A percentile compares a stretch with the other conserved stretches of the same genome.
Conservation (phyloP, 371 early-diverging fungal genomes). For the Mucor indicus region DNA sequence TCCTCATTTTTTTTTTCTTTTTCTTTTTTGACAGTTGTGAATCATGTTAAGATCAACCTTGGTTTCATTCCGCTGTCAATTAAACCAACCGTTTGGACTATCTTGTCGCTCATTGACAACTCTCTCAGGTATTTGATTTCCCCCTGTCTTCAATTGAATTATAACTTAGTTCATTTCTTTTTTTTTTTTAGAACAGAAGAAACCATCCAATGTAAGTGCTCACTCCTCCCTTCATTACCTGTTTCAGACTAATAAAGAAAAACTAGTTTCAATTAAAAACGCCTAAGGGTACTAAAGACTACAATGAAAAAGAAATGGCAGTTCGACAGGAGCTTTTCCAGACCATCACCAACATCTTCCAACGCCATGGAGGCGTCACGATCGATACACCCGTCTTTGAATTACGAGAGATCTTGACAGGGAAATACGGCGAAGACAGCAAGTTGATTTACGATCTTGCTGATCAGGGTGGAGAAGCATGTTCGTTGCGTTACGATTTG, state of each 20-base stretch:
- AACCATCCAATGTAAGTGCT: too few relatives aligned
- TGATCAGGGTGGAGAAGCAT: constrained; percentile 98
- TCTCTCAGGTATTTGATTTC: too few relatives aligned
- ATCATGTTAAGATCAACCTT: too few relatives aligned
- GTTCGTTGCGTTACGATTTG: constrained; percentile 97
- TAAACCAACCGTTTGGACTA: too few relatives aligned
- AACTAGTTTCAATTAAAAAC: constrained; percentile 18
- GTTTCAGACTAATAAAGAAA: background rate
- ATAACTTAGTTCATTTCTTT: too few relatives aligned
- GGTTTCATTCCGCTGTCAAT: too few relatives aligned
- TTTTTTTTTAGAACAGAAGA: too few relatives aligned
- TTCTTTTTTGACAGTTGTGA: too few relatives aligned
- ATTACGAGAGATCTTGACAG: constrained; percentile 80
- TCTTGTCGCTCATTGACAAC: too few relatives aligned
- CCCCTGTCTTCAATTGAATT: too few relatives aligned
- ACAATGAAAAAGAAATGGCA: constrained; percentile 91
- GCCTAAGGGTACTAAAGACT: constrained; percentile 90
- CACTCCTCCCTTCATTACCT: too few relatives aligned
- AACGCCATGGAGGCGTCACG: constrained; percentile 96
- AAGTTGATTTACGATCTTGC: constrained; percentile 98
- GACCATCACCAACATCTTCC: constrained; percentile 84
- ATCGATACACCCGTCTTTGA: constrained; percentile 99
- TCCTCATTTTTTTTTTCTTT: too few relatives aligned
- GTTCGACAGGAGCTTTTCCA: constrained; percentile 87
- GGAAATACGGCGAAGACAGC: constrained; percentile 99